Evolutionary conservation across 208 protist species (phyloP).

Genomic region (Wallacemonas sp.): DNA sequence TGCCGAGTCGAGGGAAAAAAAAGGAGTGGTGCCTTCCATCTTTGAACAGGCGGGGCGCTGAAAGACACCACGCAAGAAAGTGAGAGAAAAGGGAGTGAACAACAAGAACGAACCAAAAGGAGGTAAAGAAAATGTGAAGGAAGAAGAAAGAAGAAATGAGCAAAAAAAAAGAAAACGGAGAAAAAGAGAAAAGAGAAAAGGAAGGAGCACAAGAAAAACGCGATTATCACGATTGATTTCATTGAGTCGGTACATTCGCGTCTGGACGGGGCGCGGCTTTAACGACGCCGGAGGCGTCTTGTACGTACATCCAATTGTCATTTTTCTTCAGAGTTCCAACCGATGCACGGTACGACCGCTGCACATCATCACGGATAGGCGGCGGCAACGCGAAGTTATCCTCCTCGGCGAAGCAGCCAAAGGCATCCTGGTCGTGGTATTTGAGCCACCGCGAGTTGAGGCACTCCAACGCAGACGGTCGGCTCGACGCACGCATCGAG

Average conservation of each 20-base stretch:
- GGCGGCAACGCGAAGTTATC: constrained; percentile 3
- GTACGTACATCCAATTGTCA: constrained; percentile 38
- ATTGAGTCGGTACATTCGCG: not conserved
- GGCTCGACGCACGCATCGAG: constrained; percentile 25
- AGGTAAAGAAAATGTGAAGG: constrained; percentile 6
- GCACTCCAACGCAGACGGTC: constrained; percentile 48
- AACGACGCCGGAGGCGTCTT: constrained; percentile 32
- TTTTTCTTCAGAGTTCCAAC: constrained; percentile 36
- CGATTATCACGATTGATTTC: not conserved
- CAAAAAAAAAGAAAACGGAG: not conserved
- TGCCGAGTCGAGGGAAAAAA: constrained; percentile 24
- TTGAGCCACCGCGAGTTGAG: constrained; percentile 37
- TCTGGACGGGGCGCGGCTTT: constrained; percentile 22
- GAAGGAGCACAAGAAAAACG: constrained; percentile 10
- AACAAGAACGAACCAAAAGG: not conserved
- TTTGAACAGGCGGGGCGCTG: no score
- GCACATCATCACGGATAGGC: constrained; percentile 15
- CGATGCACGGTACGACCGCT: constrained; percentile 27
- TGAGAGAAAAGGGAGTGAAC: no score
- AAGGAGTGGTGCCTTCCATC: no score
- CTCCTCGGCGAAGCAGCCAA: constrained; percentile 2
- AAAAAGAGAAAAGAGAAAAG: constrained; percentile 4
- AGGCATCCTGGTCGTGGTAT: constrained; percentile 18
- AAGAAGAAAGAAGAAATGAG: not conserved
- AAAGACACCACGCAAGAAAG: no score